Evolutionary conservation across 2,329 filamentous ascomycete genomes (phyloP), one percentile per base, ranked within the genome.

Genomic region (Clarireedia monteithiana): DNA sequence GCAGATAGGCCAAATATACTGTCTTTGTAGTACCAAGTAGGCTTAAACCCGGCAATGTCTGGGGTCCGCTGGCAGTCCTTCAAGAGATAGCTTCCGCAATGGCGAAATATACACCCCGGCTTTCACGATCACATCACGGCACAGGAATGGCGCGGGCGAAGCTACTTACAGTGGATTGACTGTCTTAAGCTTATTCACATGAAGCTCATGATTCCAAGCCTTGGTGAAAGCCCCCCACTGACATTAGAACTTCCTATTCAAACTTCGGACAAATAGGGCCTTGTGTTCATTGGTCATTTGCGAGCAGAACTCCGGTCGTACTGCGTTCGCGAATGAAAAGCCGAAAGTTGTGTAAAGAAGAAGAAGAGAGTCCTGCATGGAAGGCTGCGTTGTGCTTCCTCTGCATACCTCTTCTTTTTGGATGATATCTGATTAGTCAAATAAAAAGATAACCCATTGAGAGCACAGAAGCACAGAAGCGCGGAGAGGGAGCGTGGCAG

Each of bases 301-400:
- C 2, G 9, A 34, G 30, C 30, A 34, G 30, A 34, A 4, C 4
- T 34, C 30, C 30, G 3, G 30, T 34, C 30, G 30, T 34, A 34
- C 30, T 34, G 30, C 30, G 4, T 34, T 34, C 30, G 23, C 40
- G 40, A 44, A 44, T 44, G n/a, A 44, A 44, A 44, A 12, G 23
- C 40, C 17, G 40, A 23, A 17, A 17, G 20, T 23, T 20, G 17
- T 44, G 17, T 44, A 44, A 14, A 42, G 34, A 53, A 34, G 17
- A 55, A 49, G 23, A 42, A 48, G 48, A 45, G 49, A 48, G 36
- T 36, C 24, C 27, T 63, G 63, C 58, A 64, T 67, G 57, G 65
- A 67, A 67, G 63, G 59, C 62, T 67, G 64, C 63, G 64, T 58
- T 58, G 62, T 58, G 60, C 63, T 65, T 67, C 64, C 56, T 59